Evolutionary conservation across 306 rosid genomes (phyloP).

Genomic region (Fragaria vesca): DNA sequence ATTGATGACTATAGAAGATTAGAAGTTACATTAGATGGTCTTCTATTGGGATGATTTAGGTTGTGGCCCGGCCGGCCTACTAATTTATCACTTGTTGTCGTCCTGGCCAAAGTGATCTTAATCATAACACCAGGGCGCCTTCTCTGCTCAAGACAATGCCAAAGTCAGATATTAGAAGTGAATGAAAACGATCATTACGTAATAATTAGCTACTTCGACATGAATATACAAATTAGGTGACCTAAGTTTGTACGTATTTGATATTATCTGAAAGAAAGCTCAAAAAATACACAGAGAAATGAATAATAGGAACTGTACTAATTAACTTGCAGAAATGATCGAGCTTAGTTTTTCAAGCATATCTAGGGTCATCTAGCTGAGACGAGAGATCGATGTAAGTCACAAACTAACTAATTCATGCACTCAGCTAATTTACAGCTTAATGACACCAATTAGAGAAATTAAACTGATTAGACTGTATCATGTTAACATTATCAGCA

Average conservation of each 20-base stretch:
- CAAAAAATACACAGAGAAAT: too few relatives aligned
- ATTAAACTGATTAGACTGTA: too few relatives aligned
- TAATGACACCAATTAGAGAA: too few relatives aligned
- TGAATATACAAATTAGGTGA: background rate
- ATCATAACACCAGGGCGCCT: background rate
- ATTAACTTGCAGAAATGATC: too few relatives aligned
- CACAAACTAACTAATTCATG: too few relatives aligned
- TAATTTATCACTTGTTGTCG: background rate
- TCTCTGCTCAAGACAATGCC: background rate
- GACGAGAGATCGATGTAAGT: too few relatives aligned
- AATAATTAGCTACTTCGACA: background rate
- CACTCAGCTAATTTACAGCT: too few relatives aligned
- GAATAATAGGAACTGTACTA: too few relatives aligned
- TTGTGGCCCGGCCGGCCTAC: background rate
- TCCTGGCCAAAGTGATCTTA: background rate
- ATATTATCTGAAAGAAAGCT: too few relatives aligned
- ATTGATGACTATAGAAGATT: background rate
- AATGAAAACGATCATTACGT: background rate
- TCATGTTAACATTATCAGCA: too few relatives aligned
- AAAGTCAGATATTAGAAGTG: background rate
- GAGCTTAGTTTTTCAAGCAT: too few relatives aligned
- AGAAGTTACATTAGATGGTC: background rate
- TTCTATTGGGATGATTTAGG: background rate
- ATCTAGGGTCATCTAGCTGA: too few relatives aligned
- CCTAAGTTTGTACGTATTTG: background rate